Conservation (phyloP, 78 protist species). For the Speleostelium caveatum region DNA sequence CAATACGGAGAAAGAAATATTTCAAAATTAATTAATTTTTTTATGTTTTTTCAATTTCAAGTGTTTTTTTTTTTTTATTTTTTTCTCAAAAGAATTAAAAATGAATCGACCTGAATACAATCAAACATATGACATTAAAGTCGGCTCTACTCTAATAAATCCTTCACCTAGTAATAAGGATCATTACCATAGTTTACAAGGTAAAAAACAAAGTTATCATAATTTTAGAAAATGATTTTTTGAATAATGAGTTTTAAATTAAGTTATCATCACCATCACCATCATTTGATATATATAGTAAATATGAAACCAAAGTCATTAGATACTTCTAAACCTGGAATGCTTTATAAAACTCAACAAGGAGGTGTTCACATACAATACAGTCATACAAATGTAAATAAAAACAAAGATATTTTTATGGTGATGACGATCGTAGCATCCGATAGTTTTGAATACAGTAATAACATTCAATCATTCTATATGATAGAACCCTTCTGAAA, state of each 20-base stretch:
- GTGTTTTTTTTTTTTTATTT: too few species aligned
- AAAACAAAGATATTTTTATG: too few species aligned
- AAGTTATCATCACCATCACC: neutral
- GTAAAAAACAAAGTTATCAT: neutral
- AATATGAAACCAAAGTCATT: conserved; percentile 18
- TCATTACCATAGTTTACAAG: conserved; percentile 20
- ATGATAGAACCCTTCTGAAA: conserved; percentile 24
- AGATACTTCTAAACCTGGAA: conserved; percentile 8
- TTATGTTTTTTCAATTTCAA: too few species aligned
- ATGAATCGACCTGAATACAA: neutral
- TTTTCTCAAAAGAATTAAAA: too few species aligned
- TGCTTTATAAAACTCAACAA: neutral
- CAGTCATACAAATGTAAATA: conserved; percentile 1
- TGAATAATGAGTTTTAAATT: too few species aligned
- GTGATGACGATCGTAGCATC: neutral
- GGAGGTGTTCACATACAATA: conserved; percentile 10
- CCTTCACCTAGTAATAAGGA: neutral
- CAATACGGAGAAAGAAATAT: neutral
- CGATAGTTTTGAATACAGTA: neutral
- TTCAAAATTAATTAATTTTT: neutral
- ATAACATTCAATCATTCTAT: neutral
- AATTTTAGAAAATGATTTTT: neutral
- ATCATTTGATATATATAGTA: neutral
- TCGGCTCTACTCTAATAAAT: neutral
- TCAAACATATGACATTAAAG: neutral